These are phyloP conservation scores for Metschnikowia dekortorum DNA, from an alignment of 805 yeast species.

Conservation along the genomic window DNA sequence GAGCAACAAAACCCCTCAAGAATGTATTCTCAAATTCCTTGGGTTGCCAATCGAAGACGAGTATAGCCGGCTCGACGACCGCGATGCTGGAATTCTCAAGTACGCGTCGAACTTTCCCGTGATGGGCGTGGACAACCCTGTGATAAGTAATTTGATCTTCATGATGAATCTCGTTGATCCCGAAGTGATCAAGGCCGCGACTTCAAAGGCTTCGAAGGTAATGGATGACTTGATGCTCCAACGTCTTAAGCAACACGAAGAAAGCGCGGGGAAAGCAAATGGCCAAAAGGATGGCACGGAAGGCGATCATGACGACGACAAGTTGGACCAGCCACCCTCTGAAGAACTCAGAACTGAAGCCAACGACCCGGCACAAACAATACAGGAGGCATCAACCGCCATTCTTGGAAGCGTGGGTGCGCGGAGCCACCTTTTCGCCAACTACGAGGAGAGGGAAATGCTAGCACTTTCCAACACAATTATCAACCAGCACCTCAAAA, in stretches of 20 bases:
- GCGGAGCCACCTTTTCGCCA: constrained; percentile 73
- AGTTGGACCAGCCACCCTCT: constrained; percentile 6
- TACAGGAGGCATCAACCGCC: constrained; percentile 60
- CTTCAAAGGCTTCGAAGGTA: constrained; percentile 53
- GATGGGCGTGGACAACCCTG: constrained; percentile 85
- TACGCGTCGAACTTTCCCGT: constrained; percentile 83
- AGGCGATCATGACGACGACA: not conserved
- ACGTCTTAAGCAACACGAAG: constrained; percentile 6
- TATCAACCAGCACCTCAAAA: constrained; percentile 57
- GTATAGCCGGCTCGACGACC: constrained; percentile 47
- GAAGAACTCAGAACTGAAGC: constrained; percentile 5
- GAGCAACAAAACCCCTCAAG: constrained; percentile 67
- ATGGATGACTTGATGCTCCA: constrained; percentile 27
- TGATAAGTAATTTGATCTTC: constrained; percentile 87
- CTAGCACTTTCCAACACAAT: constrained; percentile 53
- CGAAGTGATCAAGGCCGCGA: constrained; percentile 79
- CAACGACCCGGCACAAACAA: constrained; percentile 16
- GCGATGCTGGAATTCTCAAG: constrained; percentile 62
- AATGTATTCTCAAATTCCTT: constrained; percentile 75
- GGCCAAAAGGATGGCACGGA: constrained; percentile 1
- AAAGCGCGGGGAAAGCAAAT: not conserved
- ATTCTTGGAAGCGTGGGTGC: constrained; percentile 77
- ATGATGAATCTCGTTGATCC: constrained; percentile 82
- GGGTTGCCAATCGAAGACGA: constrained; percentile 79
- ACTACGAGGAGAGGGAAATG: constrained; percentile 76